Evolutionary conservation across 2,329 filamentous ascomycete genomes (phyloP).

Genomic region (Xylariaceae sp.): DNA sequence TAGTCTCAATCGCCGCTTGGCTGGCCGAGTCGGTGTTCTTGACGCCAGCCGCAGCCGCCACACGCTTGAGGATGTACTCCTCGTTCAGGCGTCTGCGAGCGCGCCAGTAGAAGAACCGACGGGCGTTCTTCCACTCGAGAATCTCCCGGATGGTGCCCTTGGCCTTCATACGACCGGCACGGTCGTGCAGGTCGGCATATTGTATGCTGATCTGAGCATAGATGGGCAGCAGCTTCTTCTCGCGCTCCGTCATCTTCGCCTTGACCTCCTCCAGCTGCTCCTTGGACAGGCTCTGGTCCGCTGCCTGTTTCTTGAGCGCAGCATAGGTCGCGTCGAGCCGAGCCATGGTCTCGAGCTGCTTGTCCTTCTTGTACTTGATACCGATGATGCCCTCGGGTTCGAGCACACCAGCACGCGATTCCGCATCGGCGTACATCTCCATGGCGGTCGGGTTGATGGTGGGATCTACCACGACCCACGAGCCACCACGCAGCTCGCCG

Average conservation of each 20-base stretch:
- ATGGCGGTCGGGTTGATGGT: slow-evolving; percentile 95
- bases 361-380: slow-evolving; percentile 97
- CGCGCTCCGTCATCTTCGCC: slow-evolving; percentile 74
- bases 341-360: slow-evolving; percentile 95
- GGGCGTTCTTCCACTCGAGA: slow-evolving; percentile 80
- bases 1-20: slow-evolving; percentile 40
- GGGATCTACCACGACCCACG: slow-evolving; percentile 97
- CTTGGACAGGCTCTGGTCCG: slow-evolving; percentile 59
- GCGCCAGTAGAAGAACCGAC: slow-evolving; percentile 99
- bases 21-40: slow-evolving; percentile 28
- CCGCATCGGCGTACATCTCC: slow-evolving; percentile 99
- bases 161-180: slow-evolving; percentile 94
- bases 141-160: slow-evolving; percentile 87
- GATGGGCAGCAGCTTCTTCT: slow-evolving; percentile 84
- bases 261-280: slow-evolving; percentile 77
- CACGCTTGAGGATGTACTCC: slow-evolving; percentile 92
- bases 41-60: slow-evolving; percentile 46
- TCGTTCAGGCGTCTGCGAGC: slow-evolving; percentile 94
- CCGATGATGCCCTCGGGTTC: slow-evolving; percentile 97
- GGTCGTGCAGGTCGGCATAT: slow-evolving; percentile 95
- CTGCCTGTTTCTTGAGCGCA: slow-evolving; percentile 73
- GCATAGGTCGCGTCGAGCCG: slow-evolving; percentile 82
- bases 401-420: slow-evolving; percentile 91
- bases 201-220: slow-evolving; percentile 95
- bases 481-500: slow-evolving; percentile 95